Base-by-base conservation (phyloP, 768 basidiomycete species). In the Phanerodontia chrysosporium region DNA sequence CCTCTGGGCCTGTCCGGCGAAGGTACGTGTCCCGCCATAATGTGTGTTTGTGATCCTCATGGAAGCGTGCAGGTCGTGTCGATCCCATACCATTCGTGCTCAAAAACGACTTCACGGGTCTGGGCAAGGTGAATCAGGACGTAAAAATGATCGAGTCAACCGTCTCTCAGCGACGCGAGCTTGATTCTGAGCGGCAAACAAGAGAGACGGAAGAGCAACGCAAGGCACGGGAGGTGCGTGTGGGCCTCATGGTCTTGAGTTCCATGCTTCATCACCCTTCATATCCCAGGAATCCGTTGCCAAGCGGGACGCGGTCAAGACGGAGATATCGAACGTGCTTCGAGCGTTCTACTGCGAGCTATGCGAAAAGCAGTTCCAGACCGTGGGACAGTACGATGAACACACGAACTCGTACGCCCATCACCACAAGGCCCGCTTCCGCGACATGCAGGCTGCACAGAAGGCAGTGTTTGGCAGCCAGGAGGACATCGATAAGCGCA, bases 321-420 rank as follows among this genome's bases (percentile, higher is more conserved):
- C 77, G 27, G 89, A 93, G 69, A 83, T 94, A 29, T 82, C 80
- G 1, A 78, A 78, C 49, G 84, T 85, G 4, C 78, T 93, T 49
- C 79, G 80, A 30, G 79, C 89, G 9, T 93, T 93, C 72, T 92
- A 92, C 68, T 94, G 92, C 69, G 73, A 78, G 25, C 79, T 92
- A 21, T 94, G 92, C 75, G 90, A 92, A 61, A 92, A 92, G 69
- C 92, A 94, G 69, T 93, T 92, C 74, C 81, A 86, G 70, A 93
- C 81, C 51, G 89, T 93, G 21, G 85, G 89, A 0, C 91, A 92
- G 66, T 94, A 90, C 65, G 92, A 93, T 63, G 92, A 93, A 66
- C 92, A 94, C 71, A 90, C 89, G 55, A 93, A 92, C 66, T 92
- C 92, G 7, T 92, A 92, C 64, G 89, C 90, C 0, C 90, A 92